Base-by-base conservation (phyloP, 345 rosid species). In the Populus alba region DNA sequence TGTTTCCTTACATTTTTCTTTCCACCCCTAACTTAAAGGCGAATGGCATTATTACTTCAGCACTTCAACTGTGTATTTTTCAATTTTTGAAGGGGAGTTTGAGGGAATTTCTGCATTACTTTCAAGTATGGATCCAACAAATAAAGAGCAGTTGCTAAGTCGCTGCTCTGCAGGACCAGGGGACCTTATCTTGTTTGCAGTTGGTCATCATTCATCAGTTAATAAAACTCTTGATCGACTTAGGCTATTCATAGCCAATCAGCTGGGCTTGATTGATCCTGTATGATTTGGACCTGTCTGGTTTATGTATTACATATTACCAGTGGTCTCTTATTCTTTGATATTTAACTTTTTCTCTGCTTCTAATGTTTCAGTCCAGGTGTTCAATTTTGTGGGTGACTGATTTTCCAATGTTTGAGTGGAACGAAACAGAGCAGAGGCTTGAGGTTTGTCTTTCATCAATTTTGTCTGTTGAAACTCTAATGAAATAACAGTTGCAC, bases 351-450 rank as follows among this genome's bases (percentile, higher is more conserved):
- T 61, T 18, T 74, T 77, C 59, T 45, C 74, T 75, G 55, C 65
- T 70, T 70, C 66, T 79, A 59, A 71, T 79, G 39, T 84, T 68
- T 74, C 83, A 96, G 97, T 90, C 93, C 81, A 90, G 79, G 89
- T 89, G 94, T 86, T 89, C 97, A 33, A 90, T 96, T 77, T 89
- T 96, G 7, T 96, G 99, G 99, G 91, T 96, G 74, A 96, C 97
- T 62, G 99, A 94, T 80, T 96, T 96, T 82, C 98, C 99, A 11
- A 91, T 96, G 98, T 96, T 96, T 55, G 97, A 94, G 85, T 92
- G 99, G 99, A 96, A 92, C 66, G 93, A 90, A 43, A 72, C 81
- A 49, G 98, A 94, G 85, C 91, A 96, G 80, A 88, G 99, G 74
- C 90, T 91, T 79, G 99, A 96, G 97, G 99, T 96, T 43, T 39